Evolutionary conservation across 495 filamentous ascomycete species (phyloP), one percentile per base, ranked within the genome.

Genomic region (Aspergillus cristatus): DNA sequence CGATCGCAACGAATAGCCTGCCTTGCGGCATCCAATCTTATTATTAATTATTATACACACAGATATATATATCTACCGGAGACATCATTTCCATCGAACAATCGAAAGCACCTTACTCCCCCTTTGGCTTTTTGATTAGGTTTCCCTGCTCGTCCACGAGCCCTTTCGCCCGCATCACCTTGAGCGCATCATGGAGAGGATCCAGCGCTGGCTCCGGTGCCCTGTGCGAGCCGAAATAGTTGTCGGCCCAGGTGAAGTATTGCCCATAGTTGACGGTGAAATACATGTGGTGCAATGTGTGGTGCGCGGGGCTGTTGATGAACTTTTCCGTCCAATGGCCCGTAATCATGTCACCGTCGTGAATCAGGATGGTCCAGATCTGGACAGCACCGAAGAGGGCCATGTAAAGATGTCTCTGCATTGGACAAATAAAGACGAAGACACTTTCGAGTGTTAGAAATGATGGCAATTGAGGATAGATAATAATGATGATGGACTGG

Each of bases 181-280:
- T 29, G 11, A 29, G 28, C 11, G 28, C 28, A 29, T 29, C 28
- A 13, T 29, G 28, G 28, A 29, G 28, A 10, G 28, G 28, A 29
- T 29, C 28, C 28, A 29, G 28, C 28, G 11, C 28, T 1, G 28
- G 28, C 28, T 29, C 11, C 28, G 28, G 28, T 10, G 28, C 28
- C 11, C 28, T 10, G 28, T 29, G 28, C 28, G 28, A 29, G 28
- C 28, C 28, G 28, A 29, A 29, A 4, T 29, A 29, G 28, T 10
- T 29, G 28, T 29, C 28, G 28, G 28, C 28, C 28, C 28, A 29
- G 28, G 28, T 29, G 28, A 29, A 78, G 28, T 29, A 87, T 56
- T 87, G 82, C 44, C 82, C 82, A 44, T 85, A 87, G 63, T 87
- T 87, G 70, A 78, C 84, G 63, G 82, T 82, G 70, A 87, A 87